Evolutionary conservation across 2,329 filamentous ascomycete species (phyloP), one percentile per base, ranked within the genome.

Genomic region (Aspergillus jensenii): DNA sequence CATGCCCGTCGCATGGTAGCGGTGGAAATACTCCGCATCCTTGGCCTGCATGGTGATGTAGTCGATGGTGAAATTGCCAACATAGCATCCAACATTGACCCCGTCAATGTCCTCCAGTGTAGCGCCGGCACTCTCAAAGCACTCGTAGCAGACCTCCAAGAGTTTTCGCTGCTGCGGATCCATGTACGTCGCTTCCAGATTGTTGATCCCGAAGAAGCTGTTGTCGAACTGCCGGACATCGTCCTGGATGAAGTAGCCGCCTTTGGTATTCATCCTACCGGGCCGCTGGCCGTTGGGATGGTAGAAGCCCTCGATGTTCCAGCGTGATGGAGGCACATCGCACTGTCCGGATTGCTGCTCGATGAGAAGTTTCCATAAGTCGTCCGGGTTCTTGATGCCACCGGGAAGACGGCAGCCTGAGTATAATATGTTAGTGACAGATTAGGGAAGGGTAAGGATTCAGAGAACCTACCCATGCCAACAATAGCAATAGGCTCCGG

Each of bases 11-110:
- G 59, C 53, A 9, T 47, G 44, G 39, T 67, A 65, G 5, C 52
- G 35, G 5, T 25, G 23, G 1, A 50, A 17, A 5, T 45, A 53
- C 4, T 64, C 62, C 0, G 54, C 47, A 2, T 67, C 65, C 19
- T 43, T 54, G n/a, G 49, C 27, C 12, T 52, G 50, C 66, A 69
- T 67, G 17, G 48, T 11, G 4, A 48, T 56, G n/a, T 53, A 64
- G 44, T 69, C 66, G 14, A 21, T 37, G 1, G 60, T 63, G 37
- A 67, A 64, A 25, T 55, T 65, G 8, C 63, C 65, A 2, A 64
- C 58, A 33, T 55, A 69, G 12, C 56, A 49, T 4, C 51, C 67
- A 5, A 46, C 60, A 6, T 45, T 37, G 4, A 49, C 33, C 0
- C 52, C 55, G 6, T 12, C 19, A 1, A 58, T 4, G 8, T 6